phyloP scores from a whole-genome alignment of 805 yeast species.

The Pichia californica region DNA sequence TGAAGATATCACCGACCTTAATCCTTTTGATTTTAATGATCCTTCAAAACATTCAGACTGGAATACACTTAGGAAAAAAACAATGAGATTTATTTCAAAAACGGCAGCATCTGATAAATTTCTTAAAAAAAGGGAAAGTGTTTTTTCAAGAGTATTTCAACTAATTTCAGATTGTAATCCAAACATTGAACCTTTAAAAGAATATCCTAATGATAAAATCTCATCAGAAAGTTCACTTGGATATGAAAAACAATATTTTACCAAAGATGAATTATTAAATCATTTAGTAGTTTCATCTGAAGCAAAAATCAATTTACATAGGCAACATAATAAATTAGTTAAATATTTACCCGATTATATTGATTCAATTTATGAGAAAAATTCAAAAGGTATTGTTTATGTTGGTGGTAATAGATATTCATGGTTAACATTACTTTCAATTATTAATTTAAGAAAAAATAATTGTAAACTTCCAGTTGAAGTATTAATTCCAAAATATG shows the following conservation, averaged over 20 bases:
- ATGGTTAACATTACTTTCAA: conserved; percentile 59
- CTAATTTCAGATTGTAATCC: conserved; percentile 37
- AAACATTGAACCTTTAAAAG: conserved; percentile 20
- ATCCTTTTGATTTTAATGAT: no score
- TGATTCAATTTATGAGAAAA: conserved; percentile 39
- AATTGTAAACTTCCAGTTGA: conserved; percentile 74
- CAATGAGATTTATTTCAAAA: no score
- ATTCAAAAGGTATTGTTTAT: conserved; percentile 47
- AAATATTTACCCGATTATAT: conserved; percentile 44
- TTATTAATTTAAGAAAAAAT: conserved; percentile 52
- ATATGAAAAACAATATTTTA: not conserved
- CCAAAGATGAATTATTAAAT: conserved; percentile 30
- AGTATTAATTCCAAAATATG: conserved; percentile 64
- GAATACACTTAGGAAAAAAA: no score
- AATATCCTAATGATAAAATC: not conserved
- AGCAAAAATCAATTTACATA: conserved; percentile 42
- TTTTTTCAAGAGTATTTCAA: conserved; percentile 6
- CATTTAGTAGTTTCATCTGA: conserved; percentile 40
- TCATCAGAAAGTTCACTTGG: not conserved
- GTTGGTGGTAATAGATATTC: conserved; percentile 78
- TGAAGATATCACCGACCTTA: no score
- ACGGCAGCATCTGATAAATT: no score
- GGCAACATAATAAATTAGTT: no score
- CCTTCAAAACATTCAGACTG: no score
- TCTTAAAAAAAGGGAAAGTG: not conserved